Evolutionary conservation across 192 early-diverging fungal genomes (phyloP), one percentile per base, ranked within the genome.

Genomic region (Funneliformis geosporum): DNA sequence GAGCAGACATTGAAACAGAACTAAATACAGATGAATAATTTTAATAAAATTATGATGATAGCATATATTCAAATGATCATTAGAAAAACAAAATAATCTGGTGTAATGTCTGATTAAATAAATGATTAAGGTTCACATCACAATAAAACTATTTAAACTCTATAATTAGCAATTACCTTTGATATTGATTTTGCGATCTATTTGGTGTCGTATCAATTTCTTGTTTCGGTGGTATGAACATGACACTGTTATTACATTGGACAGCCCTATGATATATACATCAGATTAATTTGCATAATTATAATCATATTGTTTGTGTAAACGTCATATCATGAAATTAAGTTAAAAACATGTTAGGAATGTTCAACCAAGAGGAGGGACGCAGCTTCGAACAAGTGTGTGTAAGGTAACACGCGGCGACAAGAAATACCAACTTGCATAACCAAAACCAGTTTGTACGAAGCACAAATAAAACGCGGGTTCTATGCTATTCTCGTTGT

Each of bases 391-490:
- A 23, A 23, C 28, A 18, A 50, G 23, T 60, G 43, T 76, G 75
- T 76, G 75, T 76, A 76, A 76, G 28, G 75, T 76, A 25, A 76
- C 75, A 76, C 75, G 60, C 70, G 64, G 70, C 42, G 70, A 25
- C 23, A 73, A 73, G 60, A 65, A 64, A 27, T 39, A 65, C 27
- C 39, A 42, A 76, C 59, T 65, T 65, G 70, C 70, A 73, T 73
- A 47, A 47, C 42, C 28, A 39, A 76, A 76, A 75, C 75, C 59
- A 76, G 75, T 76, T 76, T 76, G 75, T 64, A 43, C 33, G 60
- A 65, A 40, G 50, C 43, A 76, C 75, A 76, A 76, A 50, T 55
- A 23, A 65, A 38, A 65, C 40, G 60, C 75, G 27, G 28, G 21
- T n/a, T 59, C n/a, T 27, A 75, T 33, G 33, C 33, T 33, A 33